Conservation (phyloP, 108 stramenopile genomes). For the Stephanodiscus minutulus region DNA sequence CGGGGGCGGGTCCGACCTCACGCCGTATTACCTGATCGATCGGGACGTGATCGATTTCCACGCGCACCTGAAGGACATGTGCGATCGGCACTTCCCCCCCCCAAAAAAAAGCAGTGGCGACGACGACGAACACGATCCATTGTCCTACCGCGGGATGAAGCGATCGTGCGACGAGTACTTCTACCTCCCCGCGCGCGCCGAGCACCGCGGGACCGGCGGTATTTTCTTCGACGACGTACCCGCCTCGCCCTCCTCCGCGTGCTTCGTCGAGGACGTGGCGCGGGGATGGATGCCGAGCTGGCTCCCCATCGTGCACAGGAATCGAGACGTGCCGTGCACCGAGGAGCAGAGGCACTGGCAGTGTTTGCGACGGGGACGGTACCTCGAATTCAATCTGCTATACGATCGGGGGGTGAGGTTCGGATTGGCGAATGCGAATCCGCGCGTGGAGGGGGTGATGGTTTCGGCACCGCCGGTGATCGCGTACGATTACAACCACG, state of each 20-base stretch:
- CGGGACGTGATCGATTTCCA: conserved; percentile 86
- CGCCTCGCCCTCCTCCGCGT: conserved; percentile 41
- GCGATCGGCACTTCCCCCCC: conserved; percentile 56
- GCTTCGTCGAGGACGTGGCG: conserved; percentile 81
- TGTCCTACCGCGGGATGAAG: conserved; percentile 72
- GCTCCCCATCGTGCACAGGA: conserved; percentile 77
- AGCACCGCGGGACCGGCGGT: conserved; percentile 94
- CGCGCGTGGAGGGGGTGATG: conserved; percentile 89
- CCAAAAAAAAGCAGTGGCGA: conserved; percentile 48
- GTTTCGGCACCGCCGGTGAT: conserved; percentile 87
- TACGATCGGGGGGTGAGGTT: conserved; percentile 92
- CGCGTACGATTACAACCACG: conserved; percentile 87
- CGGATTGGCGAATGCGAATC: conserved; percentile 83
- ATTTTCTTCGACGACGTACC: conserved; percentile 95
- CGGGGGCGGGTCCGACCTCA: conserved; percentile 89
- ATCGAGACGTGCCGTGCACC: conserved; percentile 49
- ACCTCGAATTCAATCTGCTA: conserved; percentile 89
- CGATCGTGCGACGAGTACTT: conserved; percentile 91
- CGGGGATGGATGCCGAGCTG: conserved; percentile 91
- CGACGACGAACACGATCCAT: conserved; percentile 37
- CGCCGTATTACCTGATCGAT: conserved; percentile 91
- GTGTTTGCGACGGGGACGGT: conserved; percentile 52
- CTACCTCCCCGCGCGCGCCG: conserved; percentile 87
- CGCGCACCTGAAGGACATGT: conserved; percentile 57
- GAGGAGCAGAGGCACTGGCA: conserved; percentile 90